Conservation (phyloP, 2,329 filamentous ascomycete genomes). For the Colletotrichum tropicicola region DNA sequence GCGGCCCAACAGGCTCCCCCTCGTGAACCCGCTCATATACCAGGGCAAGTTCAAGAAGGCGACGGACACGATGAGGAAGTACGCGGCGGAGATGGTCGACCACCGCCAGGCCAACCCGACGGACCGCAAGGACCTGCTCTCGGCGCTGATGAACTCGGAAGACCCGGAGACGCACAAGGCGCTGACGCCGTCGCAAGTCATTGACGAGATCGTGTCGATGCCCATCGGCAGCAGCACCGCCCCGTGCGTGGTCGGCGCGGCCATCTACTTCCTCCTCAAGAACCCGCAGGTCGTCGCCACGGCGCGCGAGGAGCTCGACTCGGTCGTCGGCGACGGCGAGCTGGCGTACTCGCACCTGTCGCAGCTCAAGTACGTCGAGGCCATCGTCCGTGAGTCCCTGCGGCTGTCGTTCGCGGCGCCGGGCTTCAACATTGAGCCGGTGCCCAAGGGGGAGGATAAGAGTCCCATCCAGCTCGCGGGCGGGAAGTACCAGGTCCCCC, state of each 20-base stretch:
- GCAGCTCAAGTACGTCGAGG: conserved; percentile 63
- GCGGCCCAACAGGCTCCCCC: conserved; percentile 58
- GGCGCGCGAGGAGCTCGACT: conserved; percentile 63
- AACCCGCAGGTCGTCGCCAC: conserved; percentile 56
- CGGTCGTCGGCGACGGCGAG: conserved; percentile 55
- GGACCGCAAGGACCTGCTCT: conserved; percentile 67
- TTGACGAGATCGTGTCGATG: conserved; percentile 76
- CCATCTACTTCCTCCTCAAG: conserved; percentile 60
- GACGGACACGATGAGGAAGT: conserved; percentile 63
- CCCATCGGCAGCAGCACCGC: conserved; percentile 65
- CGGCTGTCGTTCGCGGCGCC: conserved; percentile 64
- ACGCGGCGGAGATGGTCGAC: conserved; percentile 65
- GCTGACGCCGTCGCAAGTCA: conserved; percentile 67
- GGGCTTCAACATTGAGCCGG: conserved; percentile 62
- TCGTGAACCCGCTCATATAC: conserved; percentile 63
- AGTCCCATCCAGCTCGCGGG: conserved; percentile 55
- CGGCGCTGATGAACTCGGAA: conserved; percentile 64
- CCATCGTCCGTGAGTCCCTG: conserved; percentile 62
- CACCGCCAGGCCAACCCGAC: conserved; percentile 61
- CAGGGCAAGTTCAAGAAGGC: conserved; percentile 61
- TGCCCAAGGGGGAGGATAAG: conserved; percentile 49
- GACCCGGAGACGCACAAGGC: conserved; percentile 69
- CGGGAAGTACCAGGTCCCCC: conserved; percentile 58
- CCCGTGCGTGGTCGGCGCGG: conserved; percentile 52
- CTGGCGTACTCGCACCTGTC: conserved; percentile 58